phyloP scores from a whole-genome alignment of 2,329 filamentous ascomycete species.

The Eutypa lata region DNA sequence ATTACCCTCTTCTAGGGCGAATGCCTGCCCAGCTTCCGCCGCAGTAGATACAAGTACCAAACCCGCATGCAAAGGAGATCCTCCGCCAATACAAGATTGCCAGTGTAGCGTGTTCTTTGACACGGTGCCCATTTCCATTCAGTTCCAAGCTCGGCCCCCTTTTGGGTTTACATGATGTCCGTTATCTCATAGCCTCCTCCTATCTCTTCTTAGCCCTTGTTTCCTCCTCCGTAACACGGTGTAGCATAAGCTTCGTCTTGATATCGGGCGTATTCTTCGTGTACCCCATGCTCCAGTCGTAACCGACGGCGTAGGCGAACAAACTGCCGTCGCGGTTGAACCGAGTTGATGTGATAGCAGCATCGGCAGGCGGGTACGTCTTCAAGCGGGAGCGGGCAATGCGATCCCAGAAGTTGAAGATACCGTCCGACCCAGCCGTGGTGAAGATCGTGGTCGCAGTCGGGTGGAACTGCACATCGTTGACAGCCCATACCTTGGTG shows the following conservation, averaged over 20 bases:
- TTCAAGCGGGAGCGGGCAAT: conserved; percentile 45
- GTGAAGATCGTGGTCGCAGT: conserved; percentile 16
- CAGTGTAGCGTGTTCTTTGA: background rate
- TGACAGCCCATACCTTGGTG: conserved; percentile 30
- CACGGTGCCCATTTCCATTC: background rate
- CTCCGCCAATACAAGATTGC: conserved; percentile 7
- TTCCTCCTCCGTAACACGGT: conserved; percentile 20
- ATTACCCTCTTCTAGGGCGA: background rate
- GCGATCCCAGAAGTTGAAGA: conserved; percentile 54
- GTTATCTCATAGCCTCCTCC: no score
- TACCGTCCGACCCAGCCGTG: conserved; percentile 34
- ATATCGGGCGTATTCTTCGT: conserved; percentile 18
- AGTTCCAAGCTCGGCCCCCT: no score
- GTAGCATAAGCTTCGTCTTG: conserved; percentile 26
- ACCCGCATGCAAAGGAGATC: conserved; percentile 10
- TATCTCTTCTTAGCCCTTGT: conserved; percentile 8
- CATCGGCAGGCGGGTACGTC: conserved; percentile 42
- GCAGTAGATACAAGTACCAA: conserved; percentile 1
- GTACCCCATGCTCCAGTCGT: conserved; percentile 71
- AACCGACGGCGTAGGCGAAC: conserved; percentile 62
- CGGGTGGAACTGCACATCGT: conserved; percentile 30
- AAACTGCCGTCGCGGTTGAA: conserved; percentile 60
- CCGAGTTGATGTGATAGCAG: conserved; percentile 55
- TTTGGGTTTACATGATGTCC: background rate
- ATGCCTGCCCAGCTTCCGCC: background rate